Conservation (phyloP, 2,329 filamentous ascomycete genomes). For the Bipolaris bicolor region DNA sequence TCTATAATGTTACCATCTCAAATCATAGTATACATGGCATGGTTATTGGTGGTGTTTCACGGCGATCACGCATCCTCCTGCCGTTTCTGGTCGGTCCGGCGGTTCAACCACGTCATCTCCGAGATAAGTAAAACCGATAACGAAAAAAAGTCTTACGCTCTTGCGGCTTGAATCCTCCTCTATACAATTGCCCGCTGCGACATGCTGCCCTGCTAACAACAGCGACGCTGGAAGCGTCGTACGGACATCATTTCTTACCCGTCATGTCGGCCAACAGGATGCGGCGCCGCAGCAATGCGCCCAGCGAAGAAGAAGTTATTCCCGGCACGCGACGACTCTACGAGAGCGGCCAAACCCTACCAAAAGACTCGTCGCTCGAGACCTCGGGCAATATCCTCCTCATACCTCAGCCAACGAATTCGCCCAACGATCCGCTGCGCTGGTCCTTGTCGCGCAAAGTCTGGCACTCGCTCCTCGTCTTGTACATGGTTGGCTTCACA, state of each 20-base stretch:
- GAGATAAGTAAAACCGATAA: constrained; percentile 1
- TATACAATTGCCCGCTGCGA: neutral
- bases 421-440: constrained; percentile 2
- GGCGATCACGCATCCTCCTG: neutral
- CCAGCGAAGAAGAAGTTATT: neutral
- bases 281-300: neutral
- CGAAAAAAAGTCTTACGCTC: neutral
- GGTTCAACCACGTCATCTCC: neutral
- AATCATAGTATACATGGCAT: neutral
- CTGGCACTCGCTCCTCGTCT: constrained; percentile 2
- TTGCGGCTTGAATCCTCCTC: neutral
- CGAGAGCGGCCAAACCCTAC: neutral
- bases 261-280: neutral
- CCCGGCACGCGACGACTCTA: neutral
- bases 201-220: constrained; percentile 2
- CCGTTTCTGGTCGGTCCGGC: neutral
- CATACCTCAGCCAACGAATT: neutral
- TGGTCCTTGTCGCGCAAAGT: neutral
- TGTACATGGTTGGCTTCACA: constrained; percentile 2
- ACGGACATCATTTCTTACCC: neutral
- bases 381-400: neutral
- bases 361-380: neutral
- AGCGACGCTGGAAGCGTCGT: constrained; percentile 1
- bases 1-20: neutral
- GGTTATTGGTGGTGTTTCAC: neutral